A percentile compares a stretch with the other conserved stretches of the same genome.
Conservation (phyloP, 1,139 yeast genomes). For the Barnettozyma hawaiiensis region DNA sequence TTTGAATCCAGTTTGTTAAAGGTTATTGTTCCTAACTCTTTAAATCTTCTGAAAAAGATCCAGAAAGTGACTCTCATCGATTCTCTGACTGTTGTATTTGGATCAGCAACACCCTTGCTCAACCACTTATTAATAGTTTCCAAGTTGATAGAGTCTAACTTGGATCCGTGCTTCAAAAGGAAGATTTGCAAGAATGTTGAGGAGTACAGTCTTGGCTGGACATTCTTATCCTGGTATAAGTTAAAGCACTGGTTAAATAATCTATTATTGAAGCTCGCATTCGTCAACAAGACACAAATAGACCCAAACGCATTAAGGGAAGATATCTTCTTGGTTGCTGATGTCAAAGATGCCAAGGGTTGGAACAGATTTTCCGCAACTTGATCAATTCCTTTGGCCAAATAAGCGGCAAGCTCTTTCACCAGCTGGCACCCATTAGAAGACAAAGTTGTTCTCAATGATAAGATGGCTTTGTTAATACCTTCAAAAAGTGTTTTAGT, state of each 20-base stretch:
- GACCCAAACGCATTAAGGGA: conserved; percentile 70
- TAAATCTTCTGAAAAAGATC: conserved; percentile 51
- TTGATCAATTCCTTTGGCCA: conserved; percentile 49
- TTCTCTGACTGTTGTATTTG: conserved; percentile 77
- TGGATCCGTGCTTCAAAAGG: conserved; percentile 42
- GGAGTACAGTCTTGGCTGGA: conserved; percentile 57
- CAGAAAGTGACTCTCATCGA: conserved; percentile 71
- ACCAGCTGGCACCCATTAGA: conserved; percentile 70
- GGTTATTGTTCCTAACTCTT: conserved; percentile 36
- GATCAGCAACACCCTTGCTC: conserved; percentile 63
- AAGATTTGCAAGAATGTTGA: conserved; percentile 67
- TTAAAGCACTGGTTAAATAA: conserved; percentile 45
- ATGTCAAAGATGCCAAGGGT: conserved; percentile 55
- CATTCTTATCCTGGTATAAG: conserved; percentile 54
- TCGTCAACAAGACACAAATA: conserved; percentile 53
- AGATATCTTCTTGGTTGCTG: conserved; percentile 75
- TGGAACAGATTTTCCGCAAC: conserved; percentile 58
- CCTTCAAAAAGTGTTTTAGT: conserved; percentile 46
- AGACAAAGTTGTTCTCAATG: conserved; percentile 81
- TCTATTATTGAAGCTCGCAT: conserved; percentile 50
- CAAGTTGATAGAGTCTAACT: conserved; percentile 34
- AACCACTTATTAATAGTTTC: conserved; percentile 50
- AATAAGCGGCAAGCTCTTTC: conserved; percentile 59
- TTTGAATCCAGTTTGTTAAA: conserved; percentile 39
- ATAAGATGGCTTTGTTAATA: conserved; percentile 59